Conservation (phyloP, 2,329 filamentous ascomycete genomes). For the Saccharata proteae region DNA sequence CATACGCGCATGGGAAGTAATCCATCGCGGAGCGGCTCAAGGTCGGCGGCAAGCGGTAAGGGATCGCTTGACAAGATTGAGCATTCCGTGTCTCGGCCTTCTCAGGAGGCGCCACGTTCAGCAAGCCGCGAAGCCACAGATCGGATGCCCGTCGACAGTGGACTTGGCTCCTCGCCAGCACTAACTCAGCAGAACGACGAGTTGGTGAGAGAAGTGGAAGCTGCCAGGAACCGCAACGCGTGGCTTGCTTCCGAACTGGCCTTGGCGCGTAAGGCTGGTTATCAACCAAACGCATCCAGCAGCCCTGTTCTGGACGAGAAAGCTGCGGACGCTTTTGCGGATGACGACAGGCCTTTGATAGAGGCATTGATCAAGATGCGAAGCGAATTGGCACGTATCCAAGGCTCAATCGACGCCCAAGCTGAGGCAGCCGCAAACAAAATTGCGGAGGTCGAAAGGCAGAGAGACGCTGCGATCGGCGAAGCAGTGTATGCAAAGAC, state of each 20-base stretch:
- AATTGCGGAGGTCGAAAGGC: constrained; percentile 87
- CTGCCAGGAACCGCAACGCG: constrained; percentile 73
- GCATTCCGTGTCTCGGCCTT: constrained; percentile 9
- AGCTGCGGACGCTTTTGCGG: constrained; percentile 66
- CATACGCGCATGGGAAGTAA: constrained; percentile 21
- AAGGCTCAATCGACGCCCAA: constrained; percentile 80
- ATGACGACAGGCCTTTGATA: constrained; percentile 83
- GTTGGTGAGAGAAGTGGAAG: constrained; percentile 75
- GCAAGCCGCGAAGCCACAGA: constrained; percentile 21
- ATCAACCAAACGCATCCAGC: constrained; percentile 57
- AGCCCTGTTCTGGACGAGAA: constrained; percentile 67
- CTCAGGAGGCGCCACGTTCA: constrained; percentile 10
- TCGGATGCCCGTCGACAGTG: constrained; percentile 44
- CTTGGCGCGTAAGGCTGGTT: constrained; percentile 80
- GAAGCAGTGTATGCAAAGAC: constrained; percentile 94
- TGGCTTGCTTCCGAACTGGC: constrained; percentile 97
- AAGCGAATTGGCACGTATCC: constrained; percentile 77
- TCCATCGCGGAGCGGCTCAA: constrained; percentile 23
- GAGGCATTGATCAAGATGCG: constrained; percentile 90
- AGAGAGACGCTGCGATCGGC: constrained; percentile 84
- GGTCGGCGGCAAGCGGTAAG: constrained; percentile 41
- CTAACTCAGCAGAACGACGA: constrained; percentile 57
- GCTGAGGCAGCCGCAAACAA: constrained; percentile 73
- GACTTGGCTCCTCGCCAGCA: constrained; percentile 46
- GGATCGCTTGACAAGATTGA: constrained; percentile 56